Base-by-base conservation (phyloP, 352 stramenopile species). In the Pythium rhizo-oryzae region DNA sequence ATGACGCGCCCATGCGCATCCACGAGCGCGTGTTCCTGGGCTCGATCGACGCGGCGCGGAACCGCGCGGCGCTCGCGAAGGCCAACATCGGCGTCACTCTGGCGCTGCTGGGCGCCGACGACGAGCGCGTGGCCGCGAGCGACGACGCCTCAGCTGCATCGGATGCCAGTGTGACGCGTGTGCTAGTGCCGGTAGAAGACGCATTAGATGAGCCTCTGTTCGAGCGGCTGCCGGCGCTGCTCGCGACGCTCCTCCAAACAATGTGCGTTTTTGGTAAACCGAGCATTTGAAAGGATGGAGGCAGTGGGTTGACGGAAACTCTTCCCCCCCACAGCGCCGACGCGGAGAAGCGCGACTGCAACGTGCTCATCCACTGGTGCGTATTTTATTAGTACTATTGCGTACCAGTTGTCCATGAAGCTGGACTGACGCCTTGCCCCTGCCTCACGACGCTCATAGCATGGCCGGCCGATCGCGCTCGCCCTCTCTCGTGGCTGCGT, bases 301-400 rank as follows among this genome's bases (percentile, higher is more conserved):
- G 43, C 53, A 8, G 66, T 4, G 47, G 50, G n/a, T 16, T 56
- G 21, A 25, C 37, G 43, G 15, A 30, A 21, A 11, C n/a, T n/a
- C n/a, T 21, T 9, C 19, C 15, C 18, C n/a, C 24, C 18, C 13
- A 11, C 49, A 90, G 82, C 19, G 25, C 72, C 15, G 63, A 76
- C n/a, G 79, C 77, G 1, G 57, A 79, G 15, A 33, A 30, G 3
- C 44, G 61, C 1, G 74, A 77, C 49, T 77, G 69, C 75, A 92
- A 82, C 54, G 74, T 92, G 19, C 68, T 93, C 37, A 80, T 93
- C 54, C 85, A 93, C 72, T 93, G 85, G 85, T 93, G 60, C 53
- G 15, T 19, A 28, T 8, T 2, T 50, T 37, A 13, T 21, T n/a
- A n/a, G n/a, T n/a, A n/a, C n/a, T n/a, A n/a, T n/a, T n/a, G n/a